These are phyloP conservation scores for Sphaerulina populicola DNA, from an alignment of 2,329 filamentous ascomycete genomes.

Conservation along the genomic window DNA sequence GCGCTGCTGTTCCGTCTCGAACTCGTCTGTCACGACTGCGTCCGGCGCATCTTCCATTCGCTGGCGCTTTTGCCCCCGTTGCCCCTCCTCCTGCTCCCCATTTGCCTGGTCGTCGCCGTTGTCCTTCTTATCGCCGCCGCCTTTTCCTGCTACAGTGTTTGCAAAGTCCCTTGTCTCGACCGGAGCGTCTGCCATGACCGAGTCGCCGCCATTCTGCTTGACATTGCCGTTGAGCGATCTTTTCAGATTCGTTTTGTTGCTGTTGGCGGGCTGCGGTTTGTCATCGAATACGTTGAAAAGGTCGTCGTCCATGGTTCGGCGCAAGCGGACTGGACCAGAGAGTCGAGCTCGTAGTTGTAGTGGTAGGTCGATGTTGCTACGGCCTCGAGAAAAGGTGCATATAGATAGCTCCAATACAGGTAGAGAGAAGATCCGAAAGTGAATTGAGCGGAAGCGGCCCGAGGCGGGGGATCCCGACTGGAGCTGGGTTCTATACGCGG, in stretches of 20 bases:
- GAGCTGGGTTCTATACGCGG: background rate
- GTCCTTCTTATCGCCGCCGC: constrained; percentile 25
- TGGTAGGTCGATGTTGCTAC: too few species aligned
- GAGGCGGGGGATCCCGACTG: background rate
- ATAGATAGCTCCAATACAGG: too few species aligned
- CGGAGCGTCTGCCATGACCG: constrained; percentile 37
- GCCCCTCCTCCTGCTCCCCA: constrained; percentile 29
- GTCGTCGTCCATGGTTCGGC: constrained; percentile 24
- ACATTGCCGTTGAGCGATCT: constrained; percentile 73
- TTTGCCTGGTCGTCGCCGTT: constrained; percentile 23
- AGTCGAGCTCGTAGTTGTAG: background rate
- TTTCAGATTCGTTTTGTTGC: constrained; percentile 57
- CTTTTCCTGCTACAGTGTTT: constrained; percentile 12
- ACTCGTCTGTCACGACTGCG: constrained; percentile 83
- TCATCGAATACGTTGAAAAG: constrained; percentile 33
- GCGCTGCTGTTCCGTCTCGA: constrained; percentile 88
- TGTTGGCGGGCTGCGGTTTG: constrained; percentile 17
- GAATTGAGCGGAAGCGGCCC: background rate
- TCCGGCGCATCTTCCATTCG: constrained; percentile 58
- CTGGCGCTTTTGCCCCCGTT: constrained; percentile 54
- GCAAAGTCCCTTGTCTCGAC: constrained; percentile 3
- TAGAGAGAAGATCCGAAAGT: background rate
- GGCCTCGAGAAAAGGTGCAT: too few species aligned
- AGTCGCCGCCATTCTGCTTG: constrained; percentile 46
- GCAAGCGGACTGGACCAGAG: background rate